Base-by-base conservation (phyloP, 331 rosid species). In the Malus hybrid region DNA sequence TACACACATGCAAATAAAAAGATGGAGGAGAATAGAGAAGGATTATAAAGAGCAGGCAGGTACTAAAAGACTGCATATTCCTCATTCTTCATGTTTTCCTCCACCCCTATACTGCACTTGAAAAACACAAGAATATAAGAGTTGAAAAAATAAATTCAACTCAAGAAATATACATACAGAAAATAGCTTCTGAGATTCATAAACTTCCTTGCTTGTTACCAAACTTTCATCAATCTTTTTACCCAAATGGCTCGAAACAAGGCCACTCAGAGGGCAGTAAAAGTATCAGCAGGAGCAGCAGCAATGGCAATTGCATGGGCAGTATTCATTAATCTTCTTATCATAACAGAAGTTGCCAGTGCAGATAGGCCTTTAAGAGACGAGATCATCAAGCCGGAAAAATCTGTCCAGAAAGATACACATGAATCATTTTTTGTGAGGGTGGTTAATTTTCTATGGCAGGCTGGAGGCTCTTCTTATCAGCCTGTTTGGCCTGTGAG, bases 401-500 rank as follows among this genome's bases (percentile, higher is more conserved):
- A 6, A 19, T 16, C 71, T 59, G 78, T 48, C 50, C 71, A 76
- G 6, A 39, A 39, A 39, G 4, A 39, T 39, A 39, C 12, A 39
- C 69, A 68, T 32, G 69, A 66, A 20, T 85, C 90, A 61, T 16
- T 72, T 76, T 65, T 91, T 32, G 14, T 68, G 12, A 83, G 62
- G 78, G 66, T 81, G 52, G 18, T 83, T 65, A 65, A 83, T 63
- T 86, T 87, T 88, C 73, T 89, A 42, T 85, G 90, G 93, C 80
- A 81, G 80, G 50, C 59, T 76, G 92, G 79, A 16, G 64, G 87
- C 28, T 76, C 93, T 67, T 73, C 96, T 73, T 80, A 81, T 77
- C 87, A 87, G n/a, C 96, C 50, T 80, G 89, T 87, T 83, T 88
- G 96, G 96, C 96, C 96, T 28, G 93, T 91, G 71, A 87, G 93